Evolutionary conservation across 768 basidiomycete genomes (phyloP), one percentile per base, ranked within the genome.

Genomic region (Boletus subparvulus): DNA sequence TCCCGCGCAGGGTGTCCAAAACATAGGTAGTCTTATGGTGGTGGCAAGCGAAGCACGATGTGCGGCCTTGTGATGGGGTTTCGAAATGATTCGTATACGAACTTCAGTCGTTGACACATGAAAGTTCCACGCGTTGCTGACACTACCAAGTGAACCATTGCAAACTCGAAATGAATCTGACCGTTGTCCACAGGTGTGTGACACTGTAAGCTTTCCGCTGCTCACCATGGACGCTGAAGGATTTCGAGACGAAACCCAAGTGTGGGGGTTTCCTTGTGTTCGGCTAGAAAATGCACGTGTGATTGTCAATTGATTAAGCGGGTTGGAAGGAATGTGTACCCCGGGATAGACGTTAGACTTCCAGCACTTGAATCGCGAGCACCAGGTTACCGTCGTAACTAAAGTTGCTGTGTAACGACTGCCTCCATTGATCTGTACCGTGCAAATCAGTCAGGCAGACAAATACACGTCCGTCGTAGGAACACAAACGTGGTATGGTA

Each of bases 391-490:
- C 39, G 33, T 40, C 4, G 45, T 30, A 48, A 41, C 17, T 26
- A 21, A 16, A n/a, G 30, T 10, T 46, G 35, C 24, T 28, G 26
- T 3, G 26, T 26, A 44, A 50, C 16, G 54, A 52, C 48, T 19
- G 41, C 37, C 49, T 47, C 54, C 41, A 45, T 52, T 43, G 56
- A 46, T 49, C 45, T 19, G 49, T 47, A 46, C 48, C 17, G 26
- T 40, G 49, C 41, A 51, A 54, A 43, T 40, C 54, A 28, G 19
- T 30, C 51, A 40, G 26, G 37, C 16, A 59, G 50, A 55, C 43
- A 42, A 45, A 24, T 21, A 50, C 32, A 33, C n/a, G 48, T 52
- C 46, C 46, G 16, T 46, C 11, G 32, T 36, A 47, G 52, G 44
- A 61, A 37, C 33, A 37, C 16, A 45, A n/a, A 30, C 8, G 43